Percentiles rank a stretch among this genome's conserved stretches.
phyloP scores from a whole-genome alignment of 768 basidiomycete species.

The Kondoa subrosea region DNA sequence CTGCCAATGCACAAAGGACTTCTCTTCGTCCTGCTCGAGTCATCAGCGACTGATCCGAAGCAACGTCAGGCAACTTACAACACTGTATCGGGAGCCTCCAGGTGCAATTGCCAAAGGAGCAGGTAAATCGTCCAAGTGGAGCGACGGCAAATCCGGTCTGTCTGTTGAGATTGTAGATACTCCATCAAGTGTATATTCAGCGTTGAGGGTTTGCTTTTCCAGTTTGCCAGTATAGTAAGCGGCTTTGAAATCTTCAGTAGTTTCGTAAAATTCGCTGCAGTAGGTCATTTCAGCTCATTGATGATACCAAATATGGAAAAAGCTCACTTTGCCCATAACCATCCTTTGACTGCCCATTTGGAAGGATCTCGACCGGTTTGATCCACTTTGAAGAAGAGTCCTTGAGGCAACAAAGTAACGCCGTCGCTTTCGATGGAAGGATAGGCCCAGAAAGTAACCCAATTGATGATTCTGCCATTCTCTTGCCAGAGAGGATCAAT shows the following conservation, averaged over 20 bases:
- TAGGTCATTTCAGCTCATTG: neutral
- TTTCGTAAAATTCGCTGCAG: conserved; percentile 23
- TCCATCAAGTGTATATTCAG: conserved; percentile 9
- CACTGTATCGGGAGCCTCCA: conserved; percentile 25
- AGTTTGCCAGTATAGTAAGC: conserved; percentile 24
- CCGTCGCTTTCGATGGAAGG: conserved; percentile 23
- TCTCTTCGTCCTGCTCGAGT: conserved; percentile 25
- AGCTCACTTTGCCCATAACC: conserved; percentile 12
- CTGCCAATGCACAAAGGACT: conserved; percentile 26
- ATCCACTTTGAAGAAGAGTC: conserved; percentile 22
- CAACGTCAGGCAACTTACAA: too few relatives aligned
- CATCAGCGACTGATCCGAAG: too few relatives aligned
- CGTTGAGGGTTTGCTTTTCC: conserved; percentile 24
- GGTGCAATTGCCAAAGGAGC: conserved; percentile 27
- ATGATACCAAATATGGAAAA: neutral
- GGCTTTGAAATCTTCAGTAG: conserved; percentile 27
- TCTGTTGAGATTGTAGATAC: neutral
- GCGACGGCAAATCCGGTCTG: neutral
- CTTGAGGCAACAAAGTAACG: conserved; percentile 27
- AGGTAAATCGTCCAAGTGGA: conserved; percentile 21
- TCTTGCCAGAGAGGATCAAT: conserved; percentile 31
- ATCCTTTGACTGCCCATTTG: conserved; percentile 26
- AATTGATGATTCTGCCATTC: conserved; percentile 23
- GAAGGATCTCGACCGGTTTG: conserved; percentile 28
- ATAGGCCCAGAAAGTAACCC: conserved; percentile 17